Evolutionary conservation across 768 basidiomycete species (phyloP), one percentile per base, ranked within the genome.

Genomic region (Floccularia luteovirens): DNA sequence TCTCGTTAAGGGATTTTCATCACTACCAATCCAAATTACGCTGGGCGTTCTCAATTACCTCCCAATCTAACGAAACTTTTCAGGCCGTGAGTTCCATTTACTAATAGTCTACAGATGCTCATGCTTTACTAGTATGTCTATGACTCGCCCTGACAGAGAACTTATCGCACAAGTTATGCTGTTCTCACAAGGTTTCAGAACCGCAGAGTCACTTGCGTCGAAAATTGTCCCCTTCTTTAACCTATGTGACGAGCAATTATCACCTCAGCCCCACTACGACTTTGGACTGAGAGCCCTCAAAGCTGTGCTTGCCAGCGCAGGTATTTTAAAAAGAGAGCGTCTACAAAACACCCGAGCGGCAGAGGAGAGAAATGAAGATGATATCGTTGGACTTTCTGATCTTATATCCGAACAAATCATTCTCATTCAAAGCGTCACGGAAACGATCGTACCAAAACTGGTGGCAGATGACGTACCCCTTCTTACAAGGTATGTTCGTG

Each of bases 191-290:
- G 96, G 96, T 46, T 99, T 98, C 79, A 81, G 96, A 27, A 92
- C 92, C 10, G 96, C 96, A 5, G 96, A 99, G 61, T 85, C 80
- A 0, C 75, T 99, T n/a, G 96, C 96, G 1, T 90, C 90, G 41
- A 98, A 98, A 63, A 89, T 98, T 43, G 96, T 99, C 8, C 96
- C 96, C 0, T 98, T 99, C 72, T 99, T 99, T 75, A 94, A 94
- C 58, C 83, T 99, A 41, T 99, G 96, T 48, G 84, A 92, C 44
- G 96, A 98, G 52, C 94, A 98, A 49, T 74, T 98, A 16, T 98
- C 96, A 1, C 80, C 88, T 17, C 96, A 99, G 53, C 91, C 93
- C 2, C 96, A 99, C 66, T 99, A 99, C 56, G 96, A 99, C 67
- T 99, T 99, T 53, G 96, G 96, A 64, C 72, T 99, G 23, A 90